A percentile compares a stretch with the other conserved stretches of the same genome.
Evolutionary conservation across 73 alveolate species (phyloP).

Genomic region (Uronychia binucleata): DNA sequence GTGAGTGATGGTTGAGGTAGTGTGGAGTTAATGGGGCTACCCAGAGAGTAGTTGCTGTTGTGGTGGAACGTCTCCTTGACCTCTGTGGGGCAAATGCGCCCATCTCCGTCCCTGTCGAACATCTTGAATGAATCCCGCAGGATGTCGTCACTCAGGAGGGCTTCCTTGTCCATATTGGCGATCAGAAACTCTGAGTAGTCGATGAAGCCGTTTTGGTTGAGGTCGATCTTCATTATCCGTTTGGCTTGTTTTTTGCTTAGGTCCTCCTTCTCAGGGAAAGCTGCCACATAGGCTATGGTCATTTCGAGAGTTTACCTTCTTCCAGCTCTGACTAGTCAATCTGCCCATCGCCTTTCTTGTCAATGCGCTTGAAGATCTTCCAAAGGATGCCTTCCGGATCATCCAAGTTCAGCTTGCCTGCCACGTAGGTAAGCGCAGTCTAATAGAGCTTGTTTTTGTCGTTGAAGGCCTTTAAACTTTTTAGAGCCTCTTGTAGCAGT

Average conservation of each 20-base stretch:
- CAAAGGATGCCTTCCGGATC: not conserved
- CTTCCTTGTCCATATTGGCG: conserved; percentile 73
- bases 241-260: not conserved
- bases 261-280: not conserved
- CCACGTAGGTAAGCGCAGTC: not conserved
- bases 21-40: too few relatives aligned
- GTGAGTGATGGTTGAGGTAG: too few relatives aligned
- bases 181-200: conserved; percentile 72
- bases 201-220: conserved; percentile 68
- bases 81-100: conserved; percentile 14
- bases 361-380: not conserved
- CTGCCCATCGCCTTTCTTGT: not conserved
- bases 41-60: too few relatives aligned
- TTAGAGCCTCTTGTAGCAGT: not conserved
- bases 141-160: conserved; percentile 64
- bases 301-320: not conserved
- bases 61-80: conserved; percentile 4
- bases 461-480: not conserved
- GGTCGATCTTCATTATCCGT: conserved; percentile 20
- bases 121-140: conserved; percentile 70
- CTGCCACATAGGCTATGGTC: not conserved
- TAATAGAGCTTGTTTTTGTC: not conserved
- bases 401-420: not conserved
- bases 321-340: conserved; percentile 1
- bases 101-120: conserved; percentile 67